phyloP scores from a whole-genome alignment of 169 alveolate genomes.

The Cyclospora cayetanensis region DNA sequence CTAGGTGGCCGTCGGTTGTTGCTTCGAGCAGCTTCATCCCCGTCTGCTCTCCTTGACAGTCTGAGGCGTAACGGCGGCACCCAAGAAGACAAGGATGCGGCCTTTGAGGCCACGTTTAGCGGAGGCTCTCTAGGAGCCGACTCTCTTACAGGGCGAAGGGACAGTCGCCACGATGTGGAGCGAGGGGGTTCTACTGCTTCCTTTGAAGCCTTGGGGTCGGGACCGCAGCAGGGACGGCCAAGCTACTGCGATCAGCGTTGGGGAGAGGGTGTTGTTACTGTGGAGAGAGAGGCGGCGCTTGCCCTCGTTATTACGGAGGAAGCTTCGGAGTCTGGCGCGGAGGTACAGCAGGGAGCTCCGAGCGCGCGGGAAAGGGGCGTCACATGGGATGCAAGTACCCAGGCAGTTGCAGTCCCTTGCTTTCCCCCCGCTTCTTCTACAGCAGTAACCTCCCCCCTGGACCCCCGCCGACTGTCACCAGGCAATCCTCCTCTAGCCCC shows the following conservation, averaged over 20 bases:
- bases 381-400: not conserved
- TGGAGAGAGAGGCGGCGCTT: constrained; percentile 45
- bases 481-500: constrained; percentile 46
- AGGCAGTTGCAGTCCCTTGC: constrained; percentile 25
- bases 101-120: not conserved
- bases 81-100: not conserved
- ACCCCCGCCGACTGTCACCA: constrained; percentile 53
- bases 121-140: not conserved
- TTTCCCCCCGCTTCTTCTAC: constrained; percentile 41
- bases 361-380: not conserved
- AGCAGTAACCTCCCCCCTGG: constrained; percentile 45
- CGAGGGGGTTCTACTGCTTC: constrained; percentile 12
- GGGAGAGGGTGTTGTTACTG: not conserved
- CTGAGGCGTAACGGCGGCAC: constrained; percentile 20
- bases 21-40: constrained; percentile 58
- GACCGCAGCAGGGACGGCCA: constrained; percentile 12
- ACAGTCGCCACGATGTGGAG: not conserved
- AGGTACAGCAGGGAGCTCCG: not conserved
- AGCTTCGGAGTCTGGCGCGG: constrained; percentile 28
- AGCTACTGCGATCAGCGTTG: not conserved
- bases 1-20: constrained; percentile 9
- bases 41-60: constrained; percentile 56
- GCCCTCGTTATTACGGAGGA: constrained; percentile 45
- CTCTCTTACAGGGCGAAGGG: not conserved
- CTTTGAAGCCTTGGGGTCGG: not conserved